Evolutionary conservation across 805 yeast genomes (phyloP).

Genomic region (Suhomyces pyralidae): DNA sequence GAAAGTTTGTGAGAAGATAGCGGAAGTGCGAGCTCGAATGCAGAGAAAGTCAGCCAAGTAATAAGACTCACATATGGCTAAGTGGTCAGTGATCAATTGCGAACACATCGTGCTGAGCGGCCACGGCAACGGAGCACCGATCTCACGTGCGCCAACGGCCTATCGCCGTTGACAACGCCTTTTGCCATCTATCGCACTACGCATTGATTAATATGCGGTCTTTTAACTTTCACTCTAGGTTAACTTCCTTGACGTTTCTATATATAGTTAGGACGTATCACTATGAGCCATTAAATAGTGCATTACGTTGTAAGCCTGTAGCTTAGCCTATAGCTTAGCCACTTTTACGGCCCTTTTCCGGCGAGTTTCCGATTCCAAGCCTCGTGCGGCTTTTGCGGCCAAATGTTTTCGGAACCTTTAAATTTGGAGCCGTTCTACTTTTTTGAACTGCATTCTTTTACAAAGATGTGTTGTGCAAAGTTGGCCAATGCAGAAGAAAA

Average conservation of each 20-base stretch:
- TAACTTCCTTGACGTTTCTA: background rate
- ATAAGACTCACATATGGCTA: too few relatives aligned
- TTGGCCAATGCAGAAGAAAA: background rate
- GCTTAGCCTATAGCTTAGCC: too few relatives aligned
- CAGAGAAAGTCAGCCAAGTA: too few relatives aligned
- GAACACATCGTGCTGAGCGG: too few relatives aligned
- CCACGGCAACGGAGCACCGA: too few relatives aligned
- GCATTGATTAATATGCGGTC: background rate
- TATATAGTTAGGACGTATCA: background rate
- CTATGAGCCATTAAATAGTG: background rate
- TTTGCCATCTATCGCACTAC: background rate
- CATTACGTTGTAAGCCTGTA: background rate
- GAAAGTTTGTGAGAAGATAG: too few relatives aligned
- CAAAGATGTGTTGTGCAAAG: background rate
- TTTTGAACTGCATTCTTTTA: background rate
- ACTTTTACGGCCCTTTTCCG: background rate
- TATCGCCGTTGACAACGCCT: background rate
- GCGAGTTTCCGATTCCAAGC: background rate
- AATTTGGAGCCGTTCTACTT: background rate
- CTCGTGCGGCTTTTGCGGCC: background rate
- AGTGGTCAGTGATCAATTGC: too few relatives aligned
- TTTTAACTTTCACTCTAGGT: background rate
- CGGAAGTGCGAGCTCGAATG: too few relatives aligned
- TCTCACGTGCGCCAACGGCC: background rate
- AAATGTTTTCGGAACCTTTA: background rate